Conservation (phyloP, 352 stramenopile species). For the Thraustochytrium striatum region DNA sequence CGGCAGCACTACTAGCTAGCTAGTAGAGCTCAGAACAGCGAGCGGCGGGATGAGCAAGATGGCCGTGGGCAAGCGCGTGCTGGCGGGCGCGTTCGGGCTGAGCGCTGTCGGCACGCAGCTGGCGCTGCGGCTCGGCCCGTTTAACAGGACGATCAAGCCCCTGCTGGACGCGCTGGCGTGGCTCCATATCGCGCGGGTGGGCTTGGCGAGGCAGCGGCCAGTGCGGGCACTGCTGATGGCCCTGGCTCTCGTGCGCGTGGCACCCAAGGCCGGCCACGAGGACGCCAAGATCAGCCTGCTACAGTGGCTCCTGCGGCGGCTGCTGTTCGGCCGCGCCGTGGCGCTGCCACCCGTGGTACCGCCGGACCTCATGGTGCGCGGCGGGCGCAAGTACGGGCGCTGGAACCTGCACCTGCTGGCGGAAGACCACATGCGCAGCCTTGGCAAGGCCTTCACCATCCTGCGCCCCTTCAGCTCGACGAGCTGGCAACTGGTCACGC, state of each 20-base stretch:
- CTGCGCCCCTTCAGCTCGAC: constrained; percentile 30
- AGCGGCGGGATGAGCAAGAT: too few relatives aligned
- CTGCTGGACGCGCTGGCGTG: constrained; percentile 13
- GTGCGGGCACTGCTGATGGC: background rate
- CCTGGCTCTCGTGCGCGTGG: background rate
- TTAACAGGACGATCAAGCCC: background rate
- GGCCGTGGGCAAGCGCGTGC: too few relatives aligned
- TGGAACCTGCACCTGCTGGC: constrained; percentile 31
- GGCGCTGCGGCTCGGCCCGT: background rate
- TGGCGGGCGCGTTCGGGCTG: background rate
- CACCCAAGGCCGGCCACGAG: background rate
- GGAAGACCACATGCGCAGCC: background rate
- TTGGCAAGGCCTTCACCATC: background rate
- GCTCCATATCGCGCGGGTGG: constrained; percentile 10
- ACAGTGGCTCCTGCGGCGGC: background rate
- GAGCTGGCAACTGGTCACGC: background rate
- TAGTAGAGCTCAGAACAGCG: too few relatives aligned
- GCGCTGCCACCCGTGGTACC: constrained; percentile 17
- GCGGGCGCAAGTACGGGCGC: constrained; percentile 1
- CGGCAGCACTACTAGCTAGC: too few relatives aligned
- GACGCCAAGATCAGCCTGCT: background rate
- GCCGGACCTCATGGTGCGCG: background rate
- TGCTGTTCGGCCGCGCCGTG: background rate
- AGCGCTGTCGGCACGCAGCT: background rate
- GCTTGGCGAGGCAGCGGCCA: background rate